phyloP scores from a whole-genome alignment of 2,329 filamentous ascomycete genomes.

The Trichoderma sp. region DNA sequence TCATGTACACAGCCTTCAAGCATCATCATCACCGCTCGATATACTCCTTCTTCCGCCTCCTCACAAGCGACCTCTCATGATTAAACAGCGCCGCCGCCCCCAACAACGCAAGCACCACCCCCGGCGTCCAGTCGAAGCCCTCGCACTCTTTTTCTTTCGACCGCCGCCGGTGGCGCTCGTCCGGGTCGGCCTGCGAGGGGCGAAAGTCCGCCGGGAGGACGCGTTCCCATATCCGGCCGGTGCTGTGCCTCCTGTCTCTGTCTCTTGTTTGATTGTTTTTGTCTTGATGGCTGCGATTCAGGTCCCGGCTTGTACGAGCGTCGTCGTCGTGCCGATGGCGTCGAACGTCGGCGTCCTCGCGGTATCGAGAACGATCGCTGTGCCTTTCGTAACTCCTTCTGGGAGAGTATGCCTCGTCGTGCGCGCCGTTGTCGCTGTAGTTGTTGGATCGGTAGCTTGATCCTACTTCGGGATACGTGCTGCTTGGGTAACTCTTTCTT shows the following conservation, averaged over 20 bases:
- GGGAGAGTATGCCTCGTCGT: not conserved
- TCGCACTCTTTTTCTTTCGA: slow-evolving; percentile 25
- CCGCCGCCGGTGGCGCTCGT: slow-evolving; percentile 8
- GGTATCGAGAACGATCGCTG: not conserved
- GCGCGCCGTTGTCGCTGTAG: not conserved
- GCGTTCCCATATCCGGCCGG: not conserved
- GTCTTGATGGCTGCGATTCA: not conserved
- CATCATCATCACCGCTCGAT: not conserved
- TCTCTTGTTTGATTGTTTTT: not conserved
- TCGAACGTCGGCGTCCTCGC: not conserved
- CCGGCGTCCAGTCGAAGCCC: slow-evolving; percentile 28
- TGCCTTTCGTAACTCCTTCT: not conserved
- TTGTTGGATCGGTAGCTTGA: not conserved
- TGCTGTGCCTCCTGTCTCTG: not conserved
- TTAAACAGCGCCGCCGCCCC: slow-evolving; percentile 28
- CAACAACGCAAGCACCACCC: slow-evolving; percentile 24
- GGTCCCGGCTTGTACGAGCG: not conserved
- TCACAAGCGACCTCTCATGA: slow-evolving; percentile 23
- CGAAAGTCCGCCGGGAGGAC: slow-evolving; percentile 9
- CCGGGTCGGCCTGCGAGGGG: slow-evolving; percentile 21
- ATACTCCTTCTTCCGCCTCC: slow-evolving; percentile 24
- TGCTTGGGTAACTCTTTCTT: slow-evolving; percentile 3
- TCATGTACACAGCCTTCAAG: too few species aligned
- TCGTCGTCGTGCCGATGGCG: not conserved
- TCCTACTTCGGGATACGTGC: slow-evolving; percentile 2